Evolutionary conservation across 2,329 filamentous ascomycete genomes (phyloP).

Genomic region (Fusarium palustre): DNA sequence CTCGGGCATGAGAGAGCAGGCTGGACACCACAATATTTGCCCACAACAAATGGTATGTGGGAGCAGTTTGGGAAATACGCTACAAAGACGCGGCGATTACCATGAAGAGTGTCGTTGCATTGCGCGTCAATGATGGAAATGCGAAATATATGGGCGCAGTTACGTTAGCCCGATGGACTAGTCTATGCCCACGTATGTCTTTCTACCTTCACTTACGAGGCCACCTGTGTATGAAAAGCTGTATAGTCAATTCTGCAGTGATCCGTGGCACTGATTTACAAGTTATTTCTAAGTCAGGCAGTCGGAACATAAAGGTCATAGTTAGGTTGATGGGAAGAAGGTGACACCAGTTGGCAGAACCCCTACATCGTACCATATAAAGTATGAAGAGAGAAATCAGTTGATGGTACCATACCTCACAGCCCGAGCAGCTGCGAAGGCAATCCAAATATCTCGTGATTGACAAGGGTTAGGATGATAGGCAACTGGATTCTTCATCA

Average conservation of each 20-base stretch:
- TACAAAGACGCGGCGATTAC: neutral
- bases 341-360: too few relatives aligned
- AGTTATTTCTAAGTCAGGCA: neutral
- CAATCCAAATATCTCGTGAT: neutral
- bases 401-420: neutral
- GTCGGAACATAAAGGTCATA: neutral
- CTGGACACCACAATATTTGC: neutral
- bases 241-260: neutral
- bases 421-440: neutral
- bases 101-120: neutral
- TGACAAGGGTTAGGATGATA: slow-evolving; percentile 14
- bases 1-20: neutral
- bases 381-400: slow-evolving; percentile 1
- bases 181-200: neutral
- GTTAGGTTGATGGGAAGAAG: neutral
- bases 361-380: neutral
- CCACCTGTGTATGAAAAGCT: fast-evolving
- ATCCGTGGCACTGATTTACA: neutral
- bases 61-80: neutral
- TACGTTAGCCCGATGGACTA: neutral
- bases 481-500: slow-evolving; percentile 26
- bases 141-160: neutral
- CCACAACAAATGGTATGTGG: neutral
- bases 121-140: neutral
- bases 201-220: neutral